These are phyloP conservation scores for Sclerotinia glacialis DNA, from an alignment of 2,329 filamentous ascomycete genomes.

Conservation along the genomic window DNA sequence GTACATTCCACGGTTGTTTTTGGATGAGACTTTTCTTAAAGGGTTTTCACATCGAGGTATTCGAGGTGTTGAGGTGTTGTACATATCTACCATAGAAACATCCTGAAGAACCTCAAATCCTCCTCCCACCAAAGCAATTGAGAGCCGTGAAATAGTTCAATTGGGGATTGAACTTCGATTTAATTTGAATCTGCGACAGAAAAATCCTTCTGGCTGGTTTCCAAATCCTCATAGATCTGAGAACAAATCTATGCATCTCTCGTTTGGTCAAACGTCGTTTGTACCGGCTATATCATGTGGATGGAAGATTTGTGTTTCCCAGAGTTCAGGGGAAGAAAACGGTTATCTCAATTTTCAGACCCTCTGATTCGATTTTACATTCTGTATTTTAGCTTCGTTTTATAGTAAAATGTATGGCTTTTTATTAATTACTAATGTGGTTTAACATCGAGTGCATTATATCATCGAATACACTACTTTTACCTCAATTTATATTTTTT, in stretches of 20 bases:
- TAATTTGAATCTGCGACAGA: constrained; percentile 2
- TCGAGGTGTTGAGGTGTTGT: background rate
- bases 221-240: constrained; percentile 18
- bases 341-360: too few species aligned
- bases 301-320: background rate
- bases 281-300: background rate
- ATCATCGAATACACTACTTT: too few species aligned
- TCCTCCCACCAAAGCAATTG: background rate
- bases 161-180: background rate
- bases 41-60: background rate
- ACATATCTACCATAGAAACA: background rate
- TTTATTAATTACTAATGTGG: too few species aligned
- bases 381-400: too few species aligned
- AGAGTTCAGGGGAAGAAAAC: background rate
- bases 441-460: too few species aligned
- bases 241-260: constrained; percentile 5
- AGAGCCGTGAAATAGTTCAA: background rate
- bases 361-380: too few species aligned
- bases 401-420: too few species aligned
- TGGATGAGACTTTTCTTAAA: background rate
- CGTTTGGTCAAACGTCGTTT: constrained; percentile 8
- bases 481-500: too few species aligned
- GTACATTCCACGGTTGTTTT: background rate
- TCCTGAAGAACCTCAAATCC: background rate
- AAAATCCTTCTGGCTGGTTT: constrained; percentile 8